These are phyloP conservation scores for Hypoxylon lienhwacheense DNA, from an alignment of 495 filamentous ascomycete species.

Conservation along the genomic window DNA sequence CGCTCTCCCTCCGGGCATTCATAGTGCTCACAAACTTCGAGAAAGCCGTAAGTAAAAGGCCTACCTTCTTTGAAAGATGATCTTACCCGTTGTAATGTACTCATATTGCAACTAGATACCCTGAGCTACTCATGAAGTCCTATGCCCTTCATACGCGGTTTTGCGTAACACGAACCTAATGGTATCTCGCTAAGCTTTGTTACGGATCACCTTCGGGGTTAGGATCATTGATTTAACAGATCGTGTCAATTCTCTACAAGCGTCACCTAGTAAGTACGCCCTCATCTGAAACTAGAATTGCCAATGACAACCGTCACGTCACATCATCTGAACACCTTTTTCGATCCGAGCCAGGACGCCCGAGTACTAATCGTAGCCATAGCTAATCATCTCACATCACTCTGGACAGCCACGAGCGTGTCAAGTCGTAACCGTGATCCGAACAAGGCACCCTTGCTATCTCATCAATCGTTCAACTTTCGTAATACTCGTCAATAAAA, in stretches of 20 bases:
- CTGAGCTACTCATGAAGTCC: too few species aligned
- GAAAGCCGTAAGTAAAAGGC: too few species aligned
- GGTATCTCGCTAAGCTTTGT: too few species aligned
- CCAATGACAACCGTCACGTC: slow-evolving; percentile 17
- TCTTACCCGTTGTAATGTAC: too few species aligned
- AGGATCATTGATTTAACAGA: too few species aligned
- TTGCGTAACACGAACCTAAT: too few species aligned
- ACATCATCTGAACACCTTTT: slow-evolving; percentile 32
- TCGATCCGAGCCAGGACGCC: slow-evolving; percentile 36
- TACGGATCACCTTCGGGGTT: too few species aligned
- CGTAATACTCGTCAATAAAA: slow-evolving; percentile 35
- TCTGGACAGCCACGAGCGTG: slow-evolving; percentile 23
- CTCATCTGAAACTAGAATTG: slow-evolving; percentile 19
- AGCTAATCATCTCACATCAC: slow-evolving; percentile 27
- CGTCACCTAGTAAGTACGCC: slow-evolving; percentile 16
- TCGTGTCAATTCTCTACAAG: slow-evolving; percentile 25
- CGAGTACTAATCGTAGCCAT: slow-evolving; percentile 35
- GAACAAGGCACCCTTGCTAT: slow-evolving; percentile 29
- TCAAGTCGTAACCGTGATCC: slow-evolving; percentile 38
- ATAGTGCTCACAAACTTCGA: too few species aligned
- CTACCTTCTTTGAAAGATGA: too few species aligned
- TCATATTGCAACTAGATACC: too few species aligned
- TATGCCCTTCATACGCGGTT: too few species aligned
- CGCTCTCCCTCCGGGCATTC: too few species aligned
- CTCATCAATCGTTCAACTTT: slow-evolving; percentile 38